Evolutionary conservation across 805 yeast species (phyloP), one percentile per base, ranked within the genome.

Genomic region (Candida arabinofermentans): DNA sequence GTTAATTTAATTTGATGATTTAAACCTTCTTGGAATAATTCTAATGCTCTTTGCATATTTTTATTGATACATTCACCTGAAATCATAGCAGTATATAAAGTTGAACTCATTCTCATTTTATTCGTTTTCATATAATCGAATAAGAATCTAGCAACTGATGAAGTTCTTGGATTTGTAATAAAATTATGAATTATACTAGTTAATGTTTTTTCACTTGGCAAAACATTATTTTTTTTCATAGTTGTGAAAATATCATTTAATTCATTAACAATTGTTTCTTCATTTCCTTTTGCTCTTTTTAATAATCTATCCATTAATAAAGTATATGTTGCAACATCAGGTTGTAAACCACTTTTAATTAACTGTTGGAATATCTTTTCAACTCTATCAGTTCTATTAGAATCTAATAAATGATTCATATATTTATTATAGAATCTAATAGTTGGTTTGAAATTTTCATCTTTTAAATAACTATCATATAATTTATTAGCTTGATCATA

Each of bases 271-370:
- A 74, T 60, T 4, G 62, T 48, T n/a, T 63, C 58, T 9, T 59
- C 57, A 8, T 78, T 71, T 2, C 61, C 52, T 43, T 63, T 78
- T 27, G 71, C 65, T n/a, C 62, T 64, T 54, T 76, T 77, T 62
- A 81, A 68, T 48, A 72, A 66, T 39, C 71, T 60, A 51, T 81
- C 80, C 40, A 82, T 68, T 19, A 81, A 62, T 27, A 75, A 71
- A 3, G 89, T 74, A 60, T 77, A 77, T 2, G 90, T 81, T 14
- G 78, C 78, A 35, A 78, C 67, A 55, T 80, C 86, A 22, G 83
- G 83, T 27, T 66, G 53, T 19, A 81, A 58, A 3, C 63, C 56
- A 21, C 64, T 43, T 24, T 57, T 57, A 3, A 55, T 21, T 77
- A 81, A 72, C 26, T 29, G n/a, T 4, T 69, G 64, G 32, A 83